Conservation (phyloP, 768 basidiomycete genomes). For the Tubosaeta sp. region DNA sequence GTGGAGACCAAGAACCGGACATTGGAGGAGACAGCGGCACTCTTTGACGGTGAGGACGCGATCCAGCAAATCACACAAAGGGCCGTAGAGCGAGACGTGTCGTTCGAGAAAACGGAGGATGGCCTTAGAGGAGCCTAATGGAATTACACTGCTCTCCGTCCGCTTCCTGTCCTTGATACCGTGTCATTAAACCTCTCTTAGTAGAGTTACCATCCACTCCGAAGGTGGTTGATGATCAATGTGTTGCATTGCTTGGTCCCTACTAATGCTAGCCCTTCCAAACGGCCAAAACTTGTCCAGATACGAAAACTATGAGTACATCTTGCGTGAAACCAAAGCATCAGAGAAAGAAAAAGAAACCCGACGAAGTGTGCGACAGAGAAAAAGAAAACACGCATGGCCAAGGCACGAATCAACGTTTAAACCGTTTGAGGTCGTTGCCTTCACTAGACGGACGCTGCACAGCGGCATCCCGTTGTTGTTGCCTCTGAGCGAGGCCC, state of each 20-base stretch:
- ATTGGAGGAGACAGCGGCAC: slow-evolving; percentile 67
- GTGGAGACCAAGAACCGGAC: slow-evolving; percentile 38
- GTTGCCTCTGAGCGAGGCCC: slow-evolving; percentile 37
- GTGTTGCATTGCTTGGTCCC: too few relatives aligned
- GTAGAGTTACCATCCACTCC: background rate
- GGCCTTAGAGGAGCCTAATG: background rate
- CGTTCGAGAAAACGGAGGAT: background rate
- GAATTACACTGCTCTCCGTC: too few relatives aligned
- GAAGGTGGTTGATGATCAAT: too few relatives aligned
- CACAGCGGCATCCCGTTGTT: slow-evolving; percentile 7
- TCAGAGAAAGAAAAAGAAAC: background rate
- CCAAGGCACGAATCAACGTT: slow-evolving; percentile 22
- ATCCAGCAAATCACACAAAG: slow-evolving; percentile 13
- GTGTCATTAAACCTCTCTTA: too few relatives aligned
- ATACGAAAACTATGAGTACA: background rate
- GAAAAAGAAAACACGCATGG: background rate
- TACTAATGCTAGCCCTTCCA: too few relatives aligned
- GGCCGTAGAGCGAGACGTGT: slow-evolving; percentile 1
- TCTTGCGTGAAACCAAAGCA: background rate
- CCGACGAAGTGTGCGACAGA: background rate
- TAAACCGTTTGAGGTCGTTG: slow-evolving; percentile 38
- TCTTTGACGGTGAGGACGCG: slow-evolving; percentile 58
- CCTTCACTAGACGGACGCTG: slow-evolving; percentile 18
- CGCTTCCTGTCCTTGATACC: too few relatives aligned
- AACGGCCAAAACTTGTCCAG: background rate